Percentiles rank a stretch among this genome's conserved stretches.
Evolutionary conservation across 2,329 filamentous ascomycete species (phyloP).

Genomic region (Hypoxylon sp.): DNA sequence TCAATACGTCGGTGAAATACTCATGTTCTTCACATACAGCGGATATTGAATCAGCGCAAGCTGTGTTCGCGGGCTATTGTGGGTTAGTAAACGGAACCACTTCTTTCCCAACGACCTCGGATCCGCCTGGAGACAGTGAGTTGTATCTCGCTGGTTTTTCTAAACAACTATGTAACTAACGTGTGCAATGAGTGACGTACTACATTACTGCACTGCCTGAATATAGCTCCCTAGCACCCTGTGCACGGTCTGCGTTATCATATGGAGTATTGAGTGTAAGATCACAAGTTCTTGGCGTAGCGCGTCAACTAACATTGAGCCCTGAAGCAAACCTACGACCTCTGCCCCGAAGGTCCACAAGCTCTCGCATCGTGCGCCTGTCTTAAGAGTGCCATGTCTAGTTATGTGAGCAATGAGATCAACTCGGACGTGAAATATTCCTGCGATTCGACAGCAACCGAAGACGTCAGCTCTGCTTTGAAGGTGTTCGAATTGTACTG

Average conservation of each 20-base stretch:
- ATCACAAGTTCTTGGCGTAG: background rate
- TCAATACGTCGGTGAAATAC: slow-evolving; percentile 59
- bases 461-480: slow-evolving; percentile 62
- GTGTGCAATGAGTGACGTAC: slow-evolving; percentile 62
- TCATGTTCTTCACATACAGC: slow-evolving; percentile 62
- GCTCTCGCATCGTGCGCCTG: slow-evolving; percentile 67
- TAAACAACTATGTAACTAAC: slow-evolving; percentile 13
- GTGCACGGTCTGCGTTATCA: slow-evolving; percentile 61
- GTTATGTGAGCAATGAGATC: slow-evolving; percentile 59
- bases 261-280: slow-evolving; percentile 59
- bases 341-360: slow-evolving; percentile 62
- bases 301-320: slow-evolving; percentile 21
- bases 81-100: slow-evolving; percentile 64
- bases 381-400: slow-evolving; percentile 62
- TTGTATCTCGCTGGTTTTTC: slow-evolving; percentile 25
- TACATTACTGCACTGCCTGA: slow-evolving; percentile 66
- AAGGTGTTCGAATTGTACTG: slow-evolving; percentile 63
- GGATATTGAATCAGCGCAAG: slow-evolving; percentile 63
- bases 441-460: slow-evolving; percentile 60
- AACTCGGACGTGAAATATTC: slow-evolving; percentile 59
- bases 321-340: slow-evolving; percentile 54
- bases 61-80: slow-evolving; percentile 66
- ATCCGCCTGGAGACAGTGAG: slow-evolving; percentile 66
- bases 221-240: slow-evolving; percentile 60
- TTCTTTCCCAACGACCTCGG: slow-evolving; percentile 60